Conservation (phyloP, 139 green algal genomes). For the Chlorella vulgaris region DNA sequence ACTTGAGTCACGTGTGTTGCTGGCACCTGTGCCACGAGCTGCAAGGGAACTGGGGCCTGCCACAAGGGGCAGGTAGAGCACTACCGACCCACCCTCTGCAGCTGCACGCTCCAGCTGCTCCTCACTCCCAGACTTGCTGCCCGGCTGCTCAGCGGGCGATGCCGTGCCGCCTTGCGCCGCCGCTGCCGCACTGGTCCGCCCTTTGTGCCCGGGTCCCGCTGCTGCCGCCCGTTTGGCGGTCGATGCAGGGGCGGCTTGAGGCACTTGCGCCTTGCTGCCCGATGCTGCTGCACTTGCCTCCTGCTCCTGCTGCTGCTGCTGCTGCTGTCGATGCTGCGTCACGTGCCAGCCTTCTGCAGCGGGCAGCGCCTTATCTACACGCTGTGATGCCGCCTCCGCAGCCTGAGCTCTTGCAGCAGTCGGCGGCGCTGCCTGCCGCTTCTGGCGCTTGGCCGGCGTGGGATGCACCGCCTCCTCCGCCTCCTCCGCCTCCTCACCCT, state of each 20-base stretch:
- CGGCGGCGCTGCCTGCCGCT: no score
- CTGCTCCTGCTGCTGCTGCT: neutral
- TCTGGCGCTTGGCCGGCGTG: neutral
- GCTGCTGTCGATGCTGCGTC: neutral
- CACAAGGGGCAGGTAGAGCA: neutral
- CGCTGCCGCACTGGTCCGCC: no score
- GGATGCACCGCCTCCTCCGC: neutral
- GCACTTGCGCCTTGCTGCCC: neutral
- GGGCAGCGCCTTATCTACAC: neutral
- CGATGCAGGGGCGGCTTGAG: no score
- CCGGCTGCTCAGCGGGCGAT: neutral
- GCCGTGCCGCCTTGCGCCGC: neutral
- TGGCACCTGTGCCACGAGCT: neutral
- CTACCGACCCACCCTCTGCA: neutral
- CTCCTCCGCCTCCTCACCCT: neutral
- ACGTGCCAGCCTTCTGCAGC: conserved; percentile 13
- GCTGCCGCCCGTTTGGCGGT: no score
- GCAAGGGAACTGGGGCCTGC: neutral
- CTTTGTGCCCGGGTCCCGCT: no score
- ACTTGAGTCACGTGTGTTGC: neutral
- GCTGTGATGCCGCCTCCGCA: neutral
- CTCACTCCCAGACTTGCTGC: neutral
- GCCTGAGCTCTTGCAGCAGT: neutral
- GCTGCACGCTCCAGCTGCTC: neutral
- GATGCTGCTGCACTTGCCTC: neutral